Evolutionary conservation across 441 rosid species (phyloP).

Genomic region (Theobroma grandiflorum): DNA sequence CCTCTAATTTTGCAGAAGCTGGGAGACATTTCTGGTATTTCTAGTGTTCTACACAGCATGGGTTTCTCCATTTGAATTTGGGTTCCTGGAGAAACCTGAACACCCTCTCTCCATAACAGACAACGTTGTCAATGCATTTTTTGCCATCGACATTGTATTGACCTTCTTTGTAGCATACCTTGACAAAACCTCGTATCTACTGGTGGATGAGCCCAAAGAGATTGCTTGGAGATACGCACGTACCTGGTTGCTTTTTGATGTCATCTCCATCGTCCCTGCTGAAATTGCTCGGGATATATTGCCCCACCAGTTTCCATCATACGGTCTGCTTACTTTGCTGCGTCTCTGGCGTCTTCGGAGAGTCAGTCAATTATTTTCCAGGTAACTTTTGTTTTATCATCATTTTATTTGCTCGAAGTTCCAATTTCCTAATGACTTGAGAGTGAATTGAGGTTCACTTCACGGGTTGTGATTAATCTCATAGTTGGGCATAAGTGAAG

Average conservation of each 20-base stretch:
- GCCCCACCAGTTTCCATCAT: slow-evolving; percentile 59
- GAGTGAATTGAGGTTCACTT: neutral
- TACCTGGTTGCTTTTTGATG: slow-evolving; percentile 70
- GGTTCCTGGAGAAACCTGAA: slow-evolving; percentile 57
- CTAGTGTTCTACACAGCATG: slow-evolving; percentile 89
- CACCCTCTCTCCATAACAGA: slow-evolving; percentile 57
- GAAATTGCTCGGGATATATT: slow-evolving; percentile 56
- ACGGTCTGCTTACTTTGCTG: slow-evolving; percentile 76
- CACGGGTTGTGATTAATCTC: neutral
- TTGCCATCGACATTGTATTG: slow-evolving; percentile 70
- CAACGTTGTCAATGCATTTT: slow-evolving; percentile 71
- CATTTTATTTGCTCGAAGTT: neutral
- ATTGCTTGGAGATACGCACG: slow-evolving; percentile 68
- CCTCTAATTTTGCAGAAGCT: slow-evolving; percentile 48
- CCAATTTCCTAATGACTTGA: neutral
- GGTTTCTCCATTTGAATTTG: slow-evolving; percentile 93
- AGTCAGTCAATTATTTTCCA: slow-evolving; percentile 72
- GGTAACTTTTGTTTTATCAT: slow-evolving; percentile 39
- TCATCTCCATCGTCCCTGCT: slow-evolving; percentile 77
- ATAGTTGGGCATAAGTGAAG: neutral
- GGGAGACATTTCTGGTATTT: slow-evolving; percentile 76
- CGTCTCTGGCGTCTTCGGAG: slow-evolving; percentile 96
- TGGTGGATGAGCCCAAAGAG: slow-evolving; percentile 62
- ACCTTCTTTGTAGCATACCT: slow-evolving; percentile 90
- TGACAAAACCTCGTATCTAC: slow-evolving; percentile 69